phyloP scores from a whole-genome alignment of 345 rosid species.

The Eucalyptus camaldulensis region DNA sequence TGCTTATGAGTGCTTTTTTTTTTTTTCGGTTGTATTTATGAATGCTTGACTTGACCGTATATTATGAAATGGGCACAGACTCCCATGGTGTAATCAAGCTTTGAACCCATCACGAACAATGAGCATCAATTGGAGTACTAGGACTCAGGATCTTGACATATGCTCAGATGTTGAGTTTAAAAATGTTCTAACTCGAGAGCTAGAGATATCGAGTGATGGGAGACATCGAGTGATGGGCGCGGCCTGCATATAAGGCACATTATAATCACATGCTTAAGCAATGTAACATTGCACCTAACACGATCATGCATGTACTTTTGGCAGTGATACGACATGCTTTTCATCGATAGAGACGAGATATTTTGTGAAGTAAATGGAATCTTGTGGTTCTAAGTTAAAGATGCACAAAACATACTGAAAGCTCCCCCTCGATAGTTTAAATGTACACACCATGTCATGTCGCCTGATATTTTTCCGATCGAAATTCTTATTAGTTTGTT shows the following conservation, averaged over 20 bases:
- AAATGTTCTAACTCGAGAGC: background rate
- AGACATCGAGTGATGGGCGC: background rate
- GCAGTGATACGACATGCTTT: background rate
- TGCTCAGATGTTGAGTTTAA: accelerated
- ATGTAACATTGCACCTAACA: background rate
- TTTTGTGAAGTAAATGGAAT: background rate
- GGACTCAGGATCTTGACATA: background rate
- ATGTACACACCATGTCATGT: background rate
- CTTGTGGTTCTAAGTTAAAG: background rate
- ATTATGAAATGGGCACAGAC: background rate
- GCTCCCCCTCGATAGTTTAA: background rate
- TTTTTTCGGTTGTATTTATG: background rate
- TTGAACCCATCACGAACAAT: background rate
- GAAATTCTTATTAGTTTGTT: no score
- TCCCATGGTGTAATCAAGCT: background rate
- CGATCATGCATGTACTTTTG: background rate
- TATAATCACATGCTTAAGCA: background rate
- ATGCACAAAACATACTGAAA: accelerated
- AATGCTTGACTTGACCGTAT: accelerated
- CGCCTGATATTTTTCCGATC: accelerated
- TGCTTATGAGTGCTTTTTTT: background rate
- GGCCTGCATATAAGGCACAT: background rate
- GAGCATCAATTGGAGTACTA: background rate
- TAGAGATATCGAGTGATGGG: background rate
- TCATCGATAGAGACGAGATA: background rate